Percentiles rank a stretch among this genome's conserved stretches.
These are phyloP conservation scores for Microcyclosporella mali DNA, from an alignment of 2,329 filamentous ascomycete species.

Conservation along the genomic window DNA sequence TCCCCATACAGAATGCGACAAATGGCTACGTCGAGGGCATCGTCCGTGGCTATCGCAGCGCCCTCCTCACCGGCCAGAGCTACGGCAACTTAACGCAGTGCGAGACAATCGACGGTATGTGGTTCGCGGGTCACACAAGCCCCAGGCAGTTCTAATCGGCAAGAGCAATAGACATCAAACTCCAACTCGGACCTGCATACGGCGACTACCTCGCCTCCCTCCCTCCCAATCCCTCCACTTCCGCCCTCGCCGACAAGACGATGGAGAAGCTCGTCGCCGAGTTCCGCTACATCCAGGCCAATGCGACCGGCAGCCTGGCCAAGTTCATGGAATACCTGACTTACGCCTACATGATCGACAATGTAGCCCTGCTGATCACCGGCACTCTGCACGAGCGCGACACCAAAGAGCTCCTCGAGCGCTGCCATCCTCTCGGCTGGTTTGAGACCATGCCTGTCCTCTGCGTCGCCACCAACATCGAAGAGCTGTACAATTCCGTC, in stretches of 20 bases:
- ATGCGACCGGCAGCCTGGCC: constrained; percentile 82
- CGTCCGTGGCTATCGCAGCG: constrained; percentile 92
- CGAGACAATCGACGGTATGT: constrained; percentile 87
- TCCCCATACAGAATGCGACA: constrained; percentile 42
- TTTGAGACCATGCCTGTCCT: constrained; percentile 99
- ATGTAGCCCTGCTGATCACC: constrained; percentile 94
- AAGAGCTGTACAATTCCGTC: constrained; percentile 97
- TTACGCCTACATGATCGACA: constrained; percentile 99
- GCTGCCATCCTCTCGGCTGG: constrained; percentile 95
- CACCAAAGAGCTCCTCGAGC: constrained; percentile 86
- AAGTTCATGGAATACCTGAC: constrained; percentile 98
- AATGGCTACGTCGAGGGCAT: constrained; percentile 92
- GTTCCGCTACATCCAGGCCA: constrained; percentile 92
- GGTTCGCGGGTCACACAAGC: background rate
- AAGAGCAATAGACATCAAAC: constrained; percentile 73
- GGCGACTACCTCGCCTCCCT: constrained; percentile 93
- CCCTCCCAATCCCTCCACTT: constrained; percentile 94
- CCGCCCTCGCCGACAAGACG: constrained; percentile 85
- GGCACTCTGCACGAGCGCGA: constrained; percentile 96
- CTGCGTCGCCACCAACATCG: constrained; percentile 95
- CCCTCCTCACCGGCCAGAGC: constrained; percentile 79
- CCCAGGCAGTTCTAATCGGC: background rate
- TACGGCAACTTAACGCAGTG: constrained; percentile 96
- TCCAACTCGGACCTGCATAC: constrained; percentile 92
- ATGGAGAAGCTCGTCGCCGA: constrained; percentile 98